Evolutionary conservation across 2,329 filamentous ascomycete genomes (phyloP), one percentile per base, ranked within the genome.

Genomic region (Anisogramma anomala): DNA sequence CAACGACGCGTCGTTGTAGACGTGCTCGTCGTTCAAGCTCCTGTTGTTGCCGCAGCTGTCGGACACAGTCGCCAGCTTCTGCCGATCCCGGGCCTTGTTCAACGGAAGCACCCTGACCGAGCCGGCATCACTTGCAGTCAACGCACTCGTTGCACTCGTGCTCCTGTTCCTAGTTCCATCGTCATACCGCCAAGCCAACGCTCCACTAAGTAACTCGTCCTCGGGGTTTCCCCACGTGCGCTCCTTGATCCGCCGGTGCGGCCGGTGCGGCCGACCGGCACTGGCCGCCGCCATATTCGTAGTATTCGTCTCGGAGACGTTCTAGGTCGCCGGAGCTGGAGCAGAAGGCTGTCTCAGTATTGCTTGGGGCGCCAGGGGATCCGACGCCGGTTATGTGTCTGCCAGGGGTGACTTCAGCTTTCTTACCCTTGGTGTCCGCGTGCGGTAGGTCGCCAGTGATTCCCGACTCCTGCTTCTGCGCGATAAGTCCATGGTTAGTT

Each of bases 381-480:
- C 37, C 37, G 19, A 39, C 36, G 19, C 36, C 35, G 19, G 47
- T 39, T 17, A 15, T 25, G 26, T 15, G 5, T 26, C 32, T 22
- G 17, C 14, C 22, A 18, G 17, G 30, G 9, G 9, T 4, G 13
- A 14, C 3, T 8, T 32, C 30, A 18, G 14, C 13, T 39, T 39
- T 36, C 46, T 33, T 49, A 31, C 47, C 45, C 30, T 47, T 43
- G 17, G 39, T 43, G 4, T 45, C 46, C 6, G 52, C 43, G 8
- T 58, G 55, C 14, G 58, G 56, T 15, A 59, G 48, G 23, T 50
- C 49, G 35, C 58, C 55, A 22, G 58, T 65, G 30, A 72, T 61
- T 5, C 70, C 69, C 4, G 64, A 63, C 6, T 54, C 55, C 18
- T 47, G 18, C 22, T 44, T 42, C 41, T 43, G 40, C 31, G 36